Evolutionary conservation across 352 stramenopile species (phyloP).

Genomic region (Phytophthora pseudosyringae): DNA sequence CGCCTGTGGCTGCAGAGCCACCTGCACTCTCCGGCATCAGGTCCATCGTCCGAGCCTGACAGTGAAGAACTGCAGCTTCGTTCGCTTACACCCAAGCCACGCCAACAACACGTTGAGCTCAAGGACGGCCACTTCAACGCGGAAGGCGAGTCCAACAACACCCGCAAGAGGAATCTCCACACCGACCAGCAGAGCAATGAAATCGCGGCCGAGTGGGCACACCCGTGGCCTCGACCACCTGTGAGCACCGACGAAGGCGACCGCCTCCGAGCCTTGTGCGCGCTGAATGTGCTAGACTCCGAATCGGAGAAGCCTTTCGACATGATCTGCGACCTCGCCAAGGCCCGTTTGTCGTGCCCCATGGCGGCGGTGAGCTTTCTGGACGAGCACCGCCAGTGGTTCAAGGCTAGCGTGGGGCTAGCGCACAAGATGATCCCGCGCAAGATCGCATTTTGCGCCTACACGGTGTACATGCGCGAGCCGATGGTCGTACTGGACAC

Average conservation of each 20-base stretch:
- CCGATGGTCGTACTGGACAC: conserved; percentile 89
- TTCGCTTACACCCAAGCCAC: conserved; percentile 28
- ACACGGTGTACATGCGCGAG: conserved; percentile 63
- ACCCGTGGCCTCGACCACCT: conserved; percentile 79
- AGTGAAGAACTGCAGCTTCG: conserved; percentile 39
- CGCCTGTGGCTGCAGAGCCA: conserved; percentile 66
- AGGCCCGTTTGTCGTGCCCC: conserved; percentile 62
- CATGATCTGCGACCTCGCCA: conserved; percentile 83
- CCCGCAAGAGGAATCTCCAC: conserved; percentile 13
- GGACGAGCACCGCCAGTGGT: conserved; percentile 80
- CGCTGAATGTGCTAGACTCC: conserved; percentile 69
- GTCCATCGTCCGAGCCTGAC: conserved; percentile 43
- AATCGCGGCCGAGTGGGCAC: conserved; percentile 42
- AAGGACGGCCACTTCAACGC: conserved; percentile 42
- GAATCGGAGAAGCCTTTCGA: conserved; percentile 67
- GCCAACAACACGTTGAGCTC: conserved; percentile 15
- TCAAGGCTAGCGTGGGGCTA: conserved; percentile 74
- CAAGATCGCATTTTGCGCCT: conserved; percentile 84
- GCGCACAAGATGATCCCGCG: conserved; percentile 80
- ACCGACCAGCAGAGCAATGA: conserved; percentile 30
- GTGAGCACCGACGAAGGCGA: conserved; percentile 57
- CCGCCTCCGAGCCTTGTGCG: conserved; percentile 56
- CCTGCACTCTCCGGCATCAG: conserved; percentile 64
- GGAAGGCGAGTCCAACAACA: conserved; percentile 38
- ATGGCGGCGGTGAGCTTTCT: conserved; percentile 87